phyloP scores from a whole-genome alignment of 441 rosid species.

The Hura crepitans region DNA sequence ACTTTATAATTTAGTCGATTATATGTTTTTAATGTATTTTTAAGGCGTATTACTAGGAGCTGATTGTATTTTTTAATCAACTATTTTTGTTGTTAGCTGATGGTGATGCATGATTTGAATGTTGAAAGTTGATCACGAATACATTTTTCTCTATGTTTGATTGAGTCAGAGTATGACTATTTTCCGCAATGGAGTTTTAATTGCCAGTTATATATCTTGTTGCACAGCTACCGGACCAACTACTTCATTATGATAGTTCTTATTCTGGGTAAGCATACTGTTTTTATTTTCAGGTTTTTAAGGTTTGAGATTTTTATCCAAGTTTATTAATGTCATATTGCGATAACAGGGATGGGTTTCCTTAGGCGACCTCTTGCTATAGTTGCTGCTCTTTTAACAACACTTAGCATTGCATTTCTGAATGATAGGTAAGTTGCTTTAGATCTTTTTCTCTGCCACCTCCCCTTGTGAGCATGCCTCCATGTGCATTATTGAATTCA shows the following conservation, averaged over 20 bases:
- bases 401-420: slow-evolving; percentile 66
- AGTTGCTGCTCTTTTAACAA: slow-evolving; percentile 65
- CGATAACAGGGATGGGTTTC: slow-evolving; percentile 67
- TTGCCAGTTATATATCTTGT: not conserved
- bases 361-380: slow-evolving; percentile 78
- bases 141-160: not conserved
- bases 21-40: not conserved
- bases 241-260: slow-evolving; percentile 80
- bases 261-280: slow-evolving; percentile 62
- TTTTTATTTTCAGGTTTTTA: not conserved
- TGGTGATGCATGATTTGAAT: not conserved
- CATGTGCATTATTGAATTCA: not conserved
- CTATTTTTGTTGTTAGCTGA: not conserved
- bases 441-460: not conserved
- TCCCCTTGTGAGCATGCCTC: not conserved
- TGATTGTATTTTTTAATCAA: not conserved
- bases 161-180: not conserved
- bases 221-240: slow-evolving; percentile 89
- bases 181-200: slow-evolving; percentile 2
- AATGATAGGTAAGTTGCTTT: slow-evolving; percentile 67
- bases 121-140: slow-evolving; percentile 6
- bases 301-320: not conserved
- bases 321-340: slow-evolving; percentile 2
- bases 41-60: not conserved
- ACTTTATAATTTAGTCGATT: not conserved